Conservation (phyloP, 2,329 filamentous ascomycete species). For the Aspergillus brunneoviolaceus region DNA sequence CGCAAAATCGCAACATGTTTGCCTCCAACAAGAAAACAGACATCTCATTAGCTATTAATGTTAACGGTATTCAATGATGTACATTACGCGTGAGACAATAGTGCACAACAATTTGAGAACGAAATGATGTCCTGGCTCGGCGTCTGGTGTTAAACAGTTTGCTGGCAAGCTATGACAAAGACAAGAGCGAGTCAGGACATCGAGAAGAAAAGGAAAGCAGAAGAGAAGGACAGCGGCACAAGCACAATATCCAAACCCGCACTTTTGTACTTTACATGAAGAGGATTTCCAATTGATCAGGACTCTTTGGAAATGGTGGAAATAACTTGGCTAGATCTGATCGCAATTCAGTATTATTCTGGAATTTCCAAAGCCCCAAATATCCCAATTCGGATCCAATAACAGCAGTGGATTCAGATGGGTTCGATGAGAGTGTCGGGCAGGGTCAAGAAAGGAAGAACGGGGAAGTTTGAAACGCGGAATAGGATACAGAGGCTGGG, state of each 20-base stretch:
- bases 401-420: not conserved
- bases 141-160: not conserved
- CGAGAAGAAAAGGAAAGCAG: not conserved
- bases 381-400: not conserved
- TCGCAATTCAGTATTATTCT: not conserved
- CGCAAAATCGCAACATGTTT: not conserved
- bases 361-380: not conserved
- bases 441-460: not conserved
- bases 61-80: not conserved
- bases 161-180: not conserved
- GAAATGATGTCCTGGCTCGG: not conserved
- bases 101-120: not conserved
- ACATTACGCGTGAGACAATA: not conserved
- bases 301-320: not conserved
- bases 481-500: not conserved
- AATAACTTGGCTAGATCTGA: not conserved
- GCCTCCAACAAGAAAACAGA: conserved; percentile 14
- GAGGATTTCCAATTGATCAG: not conserved
- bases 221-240: not conserved
- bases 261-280: conserved; percentile 39
- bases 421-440: not conserved
- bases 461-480: not conserved
- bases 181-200: not conserved
- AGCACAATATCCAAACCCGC: conserved; percentile 22
- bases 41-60: not conserved